Base-by-base conservation (phyloP, 225 moss, liverwort and hornwort species). In the Marchantia polymorpha region DNA sequence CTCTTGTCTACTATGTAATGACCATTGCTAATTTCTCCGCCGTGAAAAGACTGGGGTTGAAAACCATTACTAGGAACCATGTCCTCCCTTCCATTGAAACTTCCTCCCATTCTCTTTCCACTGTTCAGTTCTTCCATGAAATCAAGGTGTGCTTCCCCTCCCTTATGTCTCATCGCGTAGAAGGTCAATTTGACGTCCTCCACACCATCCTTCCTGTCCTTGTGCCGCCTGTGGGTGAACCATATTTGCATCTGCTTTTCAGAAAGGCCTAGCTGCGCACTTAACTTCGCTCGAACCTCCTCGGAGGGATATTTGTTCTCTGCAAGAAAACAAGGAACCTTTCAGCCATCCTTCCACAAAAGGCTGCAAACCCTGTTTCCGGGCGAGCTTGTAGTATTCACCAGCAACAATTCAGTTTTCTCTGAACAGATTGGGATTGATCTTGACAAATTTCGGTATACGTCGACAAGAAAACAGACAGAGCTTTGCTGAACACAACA, bases 181-280 rank as follows among this genome's bases (percentile, higher is more conserved):
- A 84, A 88, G 7, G 90, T 89, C 77, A 93, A 79, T 65, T 93
- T 93, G 0, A 85, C 90, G 77, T 93, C 93, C 75, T 87, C 90
- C 0, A 93, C 83, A 53, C 93, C 93, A 80, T 93, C 93, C 55
- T 91, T 91, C 73, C 93, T 89, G 77, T 93, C 93, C 83, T 93
- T 93, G 76, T 93, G 90, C 11, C 93, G 93, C 49, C 93, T 89
- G 78, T 93, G 93, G 12, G 91, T 93, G 29, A 93, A 93, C 93
- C 93, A 93, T 22, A 93, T 90, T 79, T 93, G 93, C 74, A 93
- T 87, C 80, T 93, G 93, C 84, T 93, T 93, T 78, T 93, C 93
- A 2, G 93, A 93, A 16, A 93, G 83, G n/a, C 85, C 87, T 17
- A 93, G 90, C 47, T 91, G 86, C 31, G 81, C 79, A 75, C 93